These are phyloP conservation scores for Cymodocea nodosa DNA, from an alignment of 116 monocot genomes.

Conservation along the genomic window DNA sequence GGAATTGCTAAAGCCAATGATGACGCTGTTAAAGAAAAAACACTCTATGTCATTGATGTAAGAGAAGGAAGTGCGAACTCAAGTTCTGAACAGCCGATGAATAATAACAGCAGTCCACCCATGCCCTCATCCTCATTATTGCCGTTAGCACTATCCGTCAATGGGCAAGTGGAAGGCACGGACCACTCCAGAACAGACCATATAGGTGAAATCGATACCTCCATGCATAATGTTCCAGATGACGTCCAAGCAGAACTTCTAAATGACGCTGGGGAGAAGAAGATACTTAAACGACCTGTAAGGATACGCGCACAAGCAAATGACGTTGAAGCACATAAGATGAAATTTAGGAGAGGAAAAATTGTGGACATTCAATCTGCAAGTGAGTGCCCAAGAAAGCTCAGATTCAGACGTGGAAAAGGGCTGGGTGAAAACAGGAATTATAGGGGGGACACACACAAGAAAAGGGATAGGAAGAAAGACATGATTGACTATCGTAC, in stretches of 20 bases:
- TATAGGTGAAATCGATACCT: conserved; percentile 1
- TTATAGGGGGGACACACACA: conserved; percentile 4
- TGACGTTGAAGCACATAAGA: conserved; percentile 20
- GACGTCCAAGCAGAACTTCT: conserved; percentile 1
- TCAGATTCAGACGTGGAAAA: conserved; percentile 26
- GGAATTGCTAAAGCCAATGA: not conserved
- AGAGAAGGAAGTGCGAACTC: conserved; percentile 4
- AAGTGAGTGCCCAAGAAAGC: conserved; percentile 19
- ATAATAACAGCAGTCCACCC: conserved; percentile 1
- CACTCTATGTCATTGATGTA: conserved; percentile 13
- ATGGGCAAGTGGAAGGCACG: conserved; percentile 4
- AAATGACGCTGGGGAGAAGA: conserved; percentile 10
- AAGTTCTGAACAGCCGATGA: not conserved
- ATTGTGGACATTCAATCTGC: conserved; percentile 21
- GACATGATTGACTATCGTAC: not conserved
- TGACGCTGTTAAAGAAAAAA: conserved; percentile 25
- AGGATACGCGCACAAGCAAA: conserved; percentile 4
- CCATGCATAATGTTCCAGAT: not conserved
- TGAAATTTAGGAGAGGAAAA: conserved; percentile 45
- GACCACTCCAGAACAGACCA: conserved; percentile 8
- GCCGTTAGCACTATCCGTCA: not conserved
- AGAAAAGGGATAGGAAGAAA: conserved; percentile 17
- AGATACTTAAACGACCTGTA: conserved; percentile 16
- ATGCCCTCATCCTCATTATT: conserved; percentile 9
- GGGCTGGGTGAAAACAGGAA: conserved; percentile 7